Base-by-base conservation (phyloP, 257 asterid species). In the Nyctanthes arbortristis region DNA sequence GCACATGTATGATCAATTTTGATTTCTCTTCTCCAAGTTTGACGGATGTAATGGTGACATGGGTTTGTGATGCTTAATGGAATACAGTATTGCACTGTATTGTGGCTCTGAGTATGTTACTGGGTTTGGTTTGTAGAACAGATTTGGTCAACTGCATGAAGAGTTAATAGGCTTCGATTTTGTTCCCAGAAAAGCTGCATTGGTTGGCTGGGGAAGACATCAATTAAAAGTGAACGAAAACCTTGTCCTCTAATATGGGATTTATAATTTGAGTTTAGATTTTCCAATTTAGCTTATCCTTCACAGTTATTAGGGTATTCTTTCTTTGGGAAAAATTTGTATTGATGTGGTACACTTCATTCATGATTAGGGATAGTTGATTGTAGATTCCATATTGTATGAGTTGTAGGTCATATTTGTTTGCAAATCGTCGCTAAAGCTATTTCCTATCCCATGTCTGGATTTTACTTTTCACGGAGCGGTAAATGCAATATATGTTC, bases 101-200 rank as follows among this genome's bases (percentile, higher is more conserved):
- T n/a, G 16, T 34, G 27, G 33, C 54, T 33, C 59, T 49, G 31
- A 45, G 52, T 27, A n/a, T 63, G 16, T 54, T 63, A 54, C 29
- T 65, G 65, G 58, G 63, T 65, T 63, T 62, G 10, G 67, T 33
- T 22, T 33, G 37, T 32, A 67, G 56, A 32, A 13, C 55, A 32
- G 32, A 52, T 61, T 43, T 43, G 54, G n/a, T 43, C 4, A 43
- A 43, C 54, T 43, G 3, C 24, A 16, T n/a, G 54, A 14, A n/a
- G n/a, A 43, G 24, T 43, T 43, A 43, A 43, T 43, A n/a, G 14
- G 54, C 9, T 43, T 43, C 54, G 14, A 43, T 28, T 34, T 61
- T 70, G 35, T n/a, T 45, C 55, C 55, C 39, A 7, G 16, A 25
- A 24, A 24, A 30, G 20, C 49, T 8, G 66, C 47, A 25, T 73